Evolutionary conservation across 169 alveolate genomes (phyloP), one percentile per base, ranked within the genome.

Genomic region (Eimeria sp.): DNA sequence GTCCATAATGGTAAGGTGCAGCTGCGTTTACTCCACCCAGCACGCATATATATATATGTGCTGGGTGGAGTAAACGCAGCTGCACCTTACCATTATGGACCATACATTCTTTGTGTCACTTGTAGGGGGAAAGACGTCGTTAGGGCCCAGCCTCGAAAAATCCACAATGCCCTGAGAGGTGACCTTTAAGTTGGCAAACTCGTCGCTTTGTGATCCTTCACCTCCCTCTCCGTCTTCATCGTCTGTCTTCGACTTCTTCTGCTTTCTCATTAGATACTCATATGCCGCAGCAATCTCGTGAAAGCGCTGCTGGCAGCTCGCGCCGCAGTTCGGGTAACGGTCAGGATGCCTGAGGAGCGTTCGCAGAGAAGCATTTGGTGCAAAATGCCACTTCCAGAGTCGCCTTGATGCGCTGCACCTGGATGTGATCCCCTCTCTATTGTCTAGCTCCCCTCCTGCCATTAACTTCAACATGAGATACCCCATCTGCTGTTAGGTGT

Each of bases 241-340:
- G 20, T 58, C 91, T 20, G 43, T 84, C 61, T 43, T 78, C 34
- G 78, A 18, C 72, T 78, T 75, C 45, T 61, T 7, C 89, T 51
- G 91, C 20, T 58, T 47, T 47, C 88, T 34, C 95, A 91, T 91
- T 82, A 91, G 58, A 43, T 57, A 76, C 40, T 91, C 95, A 63
- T 91, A 91, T 25, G 95, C 95, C 14, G 88, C 91, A 7, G 95
- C 95, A 3, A 91, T 86, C 34, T 91, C 95, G 30, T 82, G 87
- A 27, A 91, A 91, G 25, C 95, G 95, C 70, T 57, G 90, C 54
- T 91, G 95, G 91, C 95, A 91, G 57, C 73, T 76, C 22, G 92
- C 67, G 16, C 90, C 91, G 91, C 95, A 91, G 58, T 82, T 82
- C 40, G 95, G 91, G 45, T 91, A 73, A n/a, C 88, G 87, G 73